Evolutionary conservation across 257 asterid species (phyloP).

Genomic region (Solanum chilense): DNA sequence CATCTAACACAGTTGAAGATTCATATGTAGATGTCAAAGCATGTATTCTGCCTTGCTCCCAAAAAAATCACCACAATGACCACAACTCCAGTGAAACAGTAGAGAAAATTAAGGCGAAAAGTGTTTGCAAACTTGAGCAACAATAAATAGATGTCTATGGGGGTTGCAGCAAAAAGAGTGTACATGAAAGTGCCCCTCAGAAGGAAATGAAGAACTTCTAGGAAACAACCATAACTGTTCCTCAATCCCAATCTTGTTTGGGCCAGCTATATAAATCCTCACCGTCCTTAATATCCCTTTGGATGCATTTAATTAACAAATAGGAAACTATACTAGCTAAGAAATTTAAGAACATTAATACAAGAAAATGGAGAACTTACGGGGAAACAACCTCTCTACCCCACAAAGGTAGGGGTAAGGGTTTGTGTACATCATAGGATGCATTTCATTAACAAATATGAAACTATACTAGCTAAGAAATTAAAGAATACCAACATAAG

Average conservation of each 20-base stretch:
- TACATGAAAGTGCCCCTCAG: background rate
- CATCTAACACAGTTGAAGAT: background rate
- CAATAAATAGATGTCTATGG: background rate
- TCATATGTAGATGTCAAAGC: background rate
- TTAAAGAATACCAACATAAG: background rate
- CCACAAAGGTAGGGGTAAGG: background rate
- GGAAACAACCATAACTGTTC: background rate
- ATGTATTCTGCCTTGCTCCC: background rate
- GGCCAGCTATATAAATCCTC: background rate
- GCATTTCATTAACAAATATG: background rate
- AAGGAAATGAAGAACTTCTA: background rate
- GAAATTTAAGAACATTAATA: background rate
- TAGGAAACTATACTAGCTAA: background rate
- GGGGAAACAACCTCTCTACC: background rate
- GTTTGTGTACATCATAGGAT: background rate
- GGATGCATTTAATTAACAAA: background rate
- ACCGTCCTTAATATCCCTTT: background rate
- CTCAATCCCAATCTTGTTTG: background rate
- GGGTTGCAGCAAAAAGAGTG: background rate
- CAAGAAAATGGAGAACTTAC: background rate
- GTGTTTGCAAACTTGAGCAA: background rate
- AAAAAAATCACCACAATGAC: background rate
- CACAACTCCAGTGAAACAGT: background rate
- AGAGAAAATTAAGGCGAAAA: background rate
- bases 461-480: background rate